Evolutionary conservation across 2,329 filamentous ascomycete genomes (phyloP).

Genomic region (Boeremia lycopersici): DNA sequence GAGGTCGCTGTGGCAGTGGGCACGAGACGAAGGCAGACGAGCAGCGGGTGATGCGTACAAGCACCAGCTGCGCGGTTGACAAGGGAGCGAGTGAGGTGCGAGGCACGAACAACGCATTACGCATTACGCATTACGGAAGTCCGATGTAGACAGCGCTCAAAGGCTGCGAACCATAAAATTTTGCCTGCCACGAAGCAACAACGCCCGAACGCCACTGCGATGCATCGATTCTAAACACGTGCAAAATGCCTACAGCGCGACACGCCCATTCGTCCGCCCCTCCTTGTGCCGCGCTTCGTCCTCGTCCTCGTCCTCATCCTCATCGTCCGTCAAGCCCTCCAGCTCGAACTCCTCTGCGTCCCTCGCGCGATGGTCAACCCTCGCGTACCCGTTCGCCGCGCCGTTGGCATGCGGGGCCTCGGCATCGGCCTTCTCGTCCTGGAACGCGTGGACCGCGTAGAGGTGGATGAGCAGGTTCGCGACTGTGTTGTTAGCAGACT

Average conservation of each 20-base stretch:
- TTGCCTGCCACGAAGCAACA: not conserved
- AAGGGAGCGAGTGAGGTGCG: too few relatives aligned
- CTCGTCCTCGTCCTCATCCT: conserved; percentile 72
- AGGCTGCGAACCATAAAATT: too few relatives aligned
- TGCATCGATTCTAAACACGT: not conserved
- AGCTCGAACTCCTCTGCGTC: conserved; percentile 95
- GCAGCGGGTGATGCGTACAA: too few relatives aligned
- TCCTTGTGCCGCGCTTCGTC: conserved; percentile 32
- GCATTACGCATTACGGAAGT: too few relatives aligned
- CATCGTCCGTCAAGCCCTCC: conserved; percentile 86
- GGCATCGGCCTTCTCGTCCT: conserved; percentile 43
- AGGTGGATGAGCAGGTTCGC: conserved; percentile 83
- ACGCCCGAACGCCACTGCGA: conserved; percentile 1
- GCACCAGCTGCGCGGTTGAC: too few relatives aligned
- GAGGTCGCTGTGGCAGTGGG: too few relatives aligned
- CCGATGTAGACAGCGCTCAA: too few relatives aligned
- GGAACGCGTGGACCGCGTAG: conserved; percentile 70
- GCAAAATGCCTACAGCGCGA: conserved; percentile 1
- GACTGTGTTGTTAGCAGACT: conserved; percentile 55
- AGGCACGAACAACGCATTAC: too few relatives aligned
- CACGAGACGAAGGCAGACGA: too few relatives aligned
- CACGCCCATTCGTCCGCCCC: conserved; percentile 19
- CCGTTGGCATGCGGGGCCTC: conserved; percentile 41
- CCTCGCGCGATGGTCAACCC: conserved; percentile 65
- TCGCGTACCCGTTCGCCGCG: conserved; percentile 47